Conservation (phyloP, 2,329 filamentous ascomycete genomes). For the Colletotrichum sp. region DNA sequence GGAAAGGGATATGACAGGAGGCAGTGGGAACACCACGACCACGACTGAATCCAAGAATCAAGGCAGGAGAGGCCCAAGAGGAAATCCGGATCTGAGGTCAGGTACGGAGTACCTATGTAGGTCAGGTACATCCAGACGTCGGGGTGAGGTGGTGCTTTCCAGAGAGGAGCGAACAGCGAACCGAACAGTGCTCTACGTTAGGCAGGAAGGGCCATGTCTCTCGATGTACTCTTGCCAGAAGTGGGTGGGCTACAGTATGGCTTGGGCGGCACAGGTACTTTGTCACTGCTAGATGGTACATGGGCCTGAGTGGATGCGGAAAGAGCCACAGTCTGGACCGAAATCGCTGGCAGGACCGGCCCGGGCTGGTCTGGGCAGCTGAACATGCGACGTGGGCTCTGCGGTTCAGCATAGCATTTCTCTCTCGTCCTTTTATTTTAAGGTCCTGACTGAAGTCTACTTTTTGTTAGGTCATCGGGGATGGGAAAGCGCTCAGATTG, state of each 20-base stretch:
- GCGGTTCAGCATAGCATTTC: neutral
- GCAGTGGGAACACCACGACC: neutral
- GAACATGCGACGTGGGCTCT: neutral
- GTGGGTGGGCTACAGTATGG: neutral
- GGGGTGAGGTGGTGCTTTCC: neutral
- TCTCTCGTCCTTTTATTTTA: neutral
- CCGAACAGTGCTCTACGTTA: neutral
- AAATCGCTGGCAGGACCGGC: constrained; percentile 11
- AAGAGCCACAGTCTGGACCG: neutral
- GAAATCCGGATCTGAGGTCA: neutral
- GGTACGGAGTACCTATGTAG: neutral
- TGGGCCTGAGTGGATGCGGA: neutral
- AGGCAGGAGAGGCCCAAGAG: constrained; percentile 17
- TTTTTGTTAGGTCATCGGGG: neutral
- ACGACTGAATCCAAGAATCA: neutral
- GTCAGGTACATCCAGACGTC: neutral
- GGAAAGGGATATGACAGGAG: neutral
- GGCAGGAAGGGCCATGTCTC: neutral
- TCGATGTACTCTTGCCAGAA: neutral
- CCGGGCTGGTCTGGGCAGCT: neutral
- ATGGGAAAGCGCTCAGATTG: neutral
- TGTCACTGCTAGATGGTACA: neutral
- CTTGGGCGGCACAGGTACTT: neutral
- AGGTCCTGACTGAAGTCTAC: neutral
- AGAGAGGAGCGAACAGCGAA: neutral